phyloP scores from a whole-genome alignment of 257 asterid genomes.

The Plantago ovata region DNA sequence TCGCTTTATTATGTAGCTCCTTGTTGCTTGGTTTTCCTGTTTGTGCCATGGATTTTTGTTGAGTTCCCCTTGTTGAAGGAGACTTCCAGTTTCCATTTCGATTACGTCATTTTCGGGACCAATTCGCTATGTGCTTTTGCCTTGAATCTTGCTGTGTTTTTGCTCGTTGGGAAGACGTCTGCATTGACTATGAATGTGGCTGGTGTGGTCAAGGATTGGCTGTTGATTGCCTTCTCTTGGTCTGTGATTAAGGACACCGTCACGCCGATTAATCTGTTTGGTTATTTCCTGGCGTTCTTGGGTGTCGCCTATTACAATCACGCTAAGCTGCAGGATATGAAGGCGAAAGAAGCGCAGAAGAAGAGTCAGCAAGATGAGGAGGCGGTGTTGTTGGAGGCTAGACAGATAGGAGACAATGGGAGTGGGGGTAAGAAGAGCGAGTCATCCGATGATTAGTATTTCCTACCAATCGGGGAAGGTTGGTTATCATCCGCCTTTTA shows the following conservation, averaged over 20 bases:
- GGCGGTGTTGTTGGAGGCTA: constrained; percentile 48
- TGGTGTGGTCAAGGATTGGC: constrained; percentile 74
- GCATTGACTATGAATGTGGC: constrained; percentile 81
- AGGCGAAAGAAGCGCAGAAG: constrained; percentile 63
- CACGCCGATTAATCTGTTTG: constrained; percentile 52
- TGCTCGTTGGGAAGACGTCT: constrained; percentile 67
- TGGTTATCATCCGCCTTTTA: constrained; percentile 5
- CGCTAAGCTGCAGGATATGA: constrained; percentile 49
- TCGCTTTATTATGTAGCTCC: constrained; percentile 66
- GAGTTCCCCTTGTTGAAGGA: constrained; percentile 58
- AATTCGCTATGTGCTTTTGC: constrained; percentile 64
- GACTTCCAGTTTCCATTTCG: constrained; percentile 47
- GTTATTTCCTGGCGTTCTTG: constrained; percentile 58
- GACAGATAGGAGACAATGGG: constrained; percentile 26
- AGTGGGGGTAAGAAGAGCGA: constrained; percentile 35
- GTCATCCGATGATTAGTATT: constrained; percentile 28
- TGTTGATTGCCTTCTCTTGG: constrained; percentile 66
- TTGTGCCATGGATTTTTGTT: constrained; percentile 53
- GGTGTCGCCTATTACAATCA: constrained; percentile 66
- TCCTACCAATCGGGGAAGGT: not conserved
- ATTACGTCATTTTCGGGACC: constrained; percentile 54
- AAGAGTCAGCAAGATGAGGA: constrained; percentile 49
- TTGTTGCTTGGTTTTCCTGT: constrained; percentile 52
- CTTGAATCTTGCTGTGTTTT: constrained; percentile 59
- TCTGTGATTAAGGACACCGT: constrained; percentile 72